Base-by-base conservation (phyloP, 345 rosid genomes). In the Gossypium ekmanianum region DNA sequence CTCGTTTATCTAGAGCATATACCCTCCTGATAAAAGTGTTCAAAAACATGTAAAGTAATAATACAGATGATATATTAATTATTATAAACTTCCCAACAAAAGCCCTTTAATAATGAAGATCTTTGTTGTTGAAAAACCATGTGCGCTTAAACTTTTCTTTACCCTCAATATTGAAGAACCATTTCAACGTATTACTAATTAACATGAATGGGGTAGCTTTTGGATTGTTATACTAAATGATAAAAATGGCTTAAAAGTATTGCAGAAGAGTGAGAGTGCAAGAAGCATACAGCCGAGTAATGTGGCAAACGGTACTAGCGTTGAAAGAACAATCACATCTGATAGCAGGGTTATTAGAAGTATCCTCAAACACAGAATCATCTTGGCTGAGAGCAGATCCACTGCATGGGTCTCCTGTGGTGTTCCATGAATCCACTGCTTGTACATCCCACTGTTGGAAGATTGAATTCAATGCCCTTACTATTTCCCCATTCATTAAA, bases 311-410 rank as follows among this genome's bases (percentile, higher is more conserved):
- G 4, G 90, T 75, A 72, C 59, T 48, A 27, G 34, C 71, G 18
- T 12, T 59, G 54, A 14, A 80, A 74, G 87, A 54, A 68, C 94
- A 90, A 68, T 82, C 87, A 79, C 94, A 90, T 82, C 75, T 85
- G 82, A 88, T 87, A 14, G 85, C 76, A 27, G 88, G 89, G 18
- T 87, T 84, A 81, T 44, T 78, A 11, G 10, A 0, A 0, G 0
- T 0, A 55, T 76, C 74, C 71, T 76, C 78, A 44, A 83, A 79
- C 54, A 66, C 9, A 27, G 83, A 29, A 29, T 52, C 75, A 7
- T 62, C 16, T 67, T 29, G 54, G 20, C 59, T 73, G 6, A 74
- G 55, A 61, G 94, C 91, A 7, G 45, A 47, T 62, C 90, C 89
- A 68, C 68, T 83, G 84, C 93, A 89, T 2, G 82, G 85, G 17